Conservation (phyloP, 2,329 filamentous ascomycete species). For the Polytolypa hystricis region DNA sequence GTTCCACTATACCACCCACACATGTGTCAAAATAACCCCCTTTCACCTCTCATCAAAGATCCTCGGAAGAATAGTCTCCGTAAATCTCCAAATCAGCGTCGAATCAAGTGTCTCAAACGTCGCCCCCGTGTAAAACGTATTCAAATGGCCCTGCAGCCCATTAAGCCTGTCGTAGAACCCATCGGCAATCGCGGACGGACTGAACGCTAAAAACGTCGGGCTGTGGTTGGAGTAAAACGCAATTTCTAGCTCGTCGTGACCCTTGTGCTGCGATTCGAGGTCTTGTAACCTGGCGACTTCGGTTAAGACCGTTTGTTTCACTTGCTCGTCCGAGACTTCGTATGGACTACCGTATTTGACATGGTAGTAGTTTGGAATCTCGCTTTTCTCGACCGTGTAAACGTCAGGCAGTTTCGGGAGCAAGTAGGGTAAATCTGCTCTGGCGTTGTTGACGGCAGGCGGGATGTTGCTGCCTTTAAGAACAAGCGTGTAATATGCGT, state of each 20-base stretch:
- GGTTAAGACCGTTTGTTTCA: constrained; percentile 20
- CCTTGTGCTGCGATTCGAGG: constrained; percentile 3
- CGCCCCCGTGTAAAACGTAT: constrained; percentile 37
- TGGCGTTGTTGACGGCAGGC: constrained; percentile 15
- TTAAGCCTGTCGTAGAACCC: constrained; percentile 35
- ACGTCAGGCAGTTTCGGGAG: constrained; percentile 22
- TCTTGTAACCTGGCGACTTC: constrained; percentile 14
- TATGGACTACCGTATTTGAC: constrained; percentile 14
- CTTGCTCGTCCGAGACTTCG: constrained; percentile 14
- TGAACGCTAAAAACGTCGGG: constrained; percentile 27
- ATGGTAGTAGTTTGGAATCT: constrained; percentile 11
- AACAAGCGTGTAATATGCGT: constrained; percentile 29
- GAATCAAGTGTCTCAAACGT: neutral
- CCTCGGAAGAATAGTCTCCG: neutral
- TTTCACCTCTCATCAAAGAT: no score
- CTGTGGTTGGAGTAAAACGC: constrained; percentile 27
- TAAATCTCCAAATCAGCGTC: neutral
- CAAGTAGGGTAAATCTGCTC: constrained; percentile 17
- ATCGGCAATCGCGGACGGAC: constrained; percentile 22
- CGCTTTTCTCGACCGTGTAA: constrained; percentile 17
- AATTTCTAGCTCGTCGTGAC: constrained; percentile 22
- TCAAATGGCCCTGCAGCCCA: constrained; percentile 33
- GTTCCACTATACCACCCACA: no score
- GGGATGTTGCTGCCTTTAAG: constrained; percentile 31
- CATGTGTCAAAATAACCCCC: no score